These are phyloP conservation scores for Royoungia palumana DNA, from an alignment of 768 basidiomycete species.

Conservation along the genomic window DNA sequence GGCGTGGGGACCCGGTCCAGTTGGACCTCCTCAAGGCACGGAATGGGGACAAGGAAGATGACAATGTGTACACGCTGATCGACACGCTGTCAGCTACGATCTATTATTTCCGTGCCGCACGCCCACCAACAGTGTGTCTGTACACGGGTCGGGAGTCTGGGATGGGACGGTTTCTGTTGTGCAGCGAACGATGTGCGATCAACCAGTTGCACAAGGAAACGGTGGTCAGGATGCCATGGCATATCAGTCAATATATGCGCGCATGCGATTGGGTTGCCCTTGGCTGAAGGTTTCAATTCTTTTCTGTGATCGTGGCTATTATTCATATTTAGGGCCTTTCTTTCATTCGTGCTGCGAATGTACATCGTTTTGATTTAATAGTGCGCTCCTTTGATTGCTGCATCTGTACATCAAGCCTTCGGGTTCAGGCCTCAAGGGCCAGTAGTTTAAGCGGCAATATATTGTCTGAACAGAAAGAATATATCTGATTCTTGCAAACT, in stretches of 20 bases:
- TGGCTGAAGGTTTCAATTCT: no score
- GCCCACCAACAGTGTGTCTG: slow-evolving; percentile 24
- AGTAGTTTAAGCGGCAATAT: no score
- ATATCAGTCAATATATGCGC: slow-evolving; percentile 15
- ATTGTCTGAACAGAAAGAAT: no score
- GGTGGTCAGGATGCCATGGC: slow-evolving; percentile 23
- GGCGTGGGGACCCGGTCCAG: slow-evolving; percentile 17
- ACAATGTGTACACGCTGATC: slow-evolving; percentile 22
- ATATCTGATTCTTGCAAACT: no score
- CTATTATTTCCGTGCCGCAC: slow-evolving; percentile 23
- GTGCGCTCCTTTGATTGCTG: no score
- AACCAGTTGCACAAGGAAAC: slow-evolving; percentile 25
- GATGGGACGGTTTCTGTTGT: slow-evolving; percentile 22
- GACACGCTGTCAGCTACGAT: slow-evolving; percentile 21
- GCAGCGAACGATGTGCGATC: slow-evolving; percentile 17
- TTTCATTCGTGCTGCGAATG: no score
- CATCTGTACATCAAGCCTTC: no score
- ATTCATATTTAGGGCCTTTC: no score
- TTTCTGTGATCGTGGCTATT: no score
- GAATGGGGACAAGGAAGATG: not conserved
- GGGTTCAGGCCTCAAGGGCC: no score
- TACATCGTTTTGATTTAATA: no score
- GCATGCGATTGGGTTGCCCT: slow-evolving; percentile 8
- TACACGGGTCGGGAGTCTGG: slow-evolving; percentile 20
- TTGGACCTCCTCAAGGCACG: not conserved